Evolutionary conservation across 768 basidiomycete genomes (phyloP).

Genomic region (Goffeauzyma gilvescens): DNA sequence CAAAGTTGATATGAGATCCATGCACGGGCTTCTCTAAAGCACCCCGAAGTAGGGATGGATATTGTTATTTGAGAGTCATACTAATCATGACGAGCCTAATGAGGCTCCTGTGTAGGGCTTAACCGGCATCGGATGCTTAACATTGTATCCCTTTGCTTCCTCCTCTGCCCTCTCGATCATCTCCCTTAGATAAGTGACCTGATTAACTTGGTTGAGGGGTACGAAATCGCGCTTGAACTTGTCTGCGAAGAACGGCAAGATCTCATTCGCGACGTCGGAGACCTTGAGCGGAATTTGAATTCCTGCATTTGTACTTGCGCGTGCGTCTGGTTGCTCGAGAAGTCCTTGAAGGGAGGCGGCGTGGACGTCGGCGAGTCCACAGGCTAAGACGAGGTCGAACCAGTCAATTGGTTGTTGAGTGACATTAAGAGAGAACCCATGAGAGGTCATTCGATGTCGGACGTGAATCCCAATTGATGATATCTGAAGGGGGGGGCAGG

Average conservation of each 20-base stretch:
- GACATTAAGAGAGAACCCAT: constrained; percentile 86
- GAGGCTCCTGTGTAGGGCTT: too few relatives aligned
- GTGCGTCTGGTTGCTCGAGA: constrained; percentile 5
- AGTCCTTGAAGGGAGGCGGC: constrained; percentile 40
- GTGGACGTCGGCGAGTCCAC: constrained; percentile 65
- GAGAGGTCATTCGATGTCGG: constrained; percentile 77
- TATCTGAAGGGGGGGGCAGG: constrained; percentile 32
- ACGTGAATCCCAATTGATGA: constrained; percentile 94
- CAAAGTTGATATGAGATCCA: too few relatives aligned
- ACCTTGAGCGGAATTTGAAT: constrained; percentile 4
- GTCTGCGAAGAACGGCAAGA: constrained; percentile 18
- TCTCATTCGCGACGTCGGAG: constrained; percentile 10
- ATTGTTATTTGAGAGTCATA: too few relatives aligned
- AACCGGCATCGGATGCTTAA: too few relatives aligned
- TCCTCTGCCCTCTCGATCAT: constrained; percentile 17
- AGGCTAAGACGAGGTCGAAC: constrained; percentile 79
- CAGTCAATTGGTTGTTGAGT: constrained; percentile 59
- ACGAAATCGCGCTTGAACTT: constrained; percentile 17
- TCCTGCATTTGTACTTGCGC: neutral
- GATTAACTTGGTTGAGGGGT: constrained; percentile 7
- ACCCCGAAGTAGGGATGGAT: too few relatives aligned
- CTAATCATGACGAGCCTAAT: too few relatives aligned
- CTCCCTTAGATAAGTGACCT: constrained; percentile 2
- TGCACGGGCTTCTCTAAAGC: too few relatives aligned
- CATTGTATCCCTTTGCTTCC: constrained; percentile 14